Percentiles rank a stretch among this genome's conserved stretches.
These are phyloP conservation scores for Xerocomus amazonicus DNA, from an alignment of 1,284 basidiomycete genomes.

Conservation along the genomic window DNA sequence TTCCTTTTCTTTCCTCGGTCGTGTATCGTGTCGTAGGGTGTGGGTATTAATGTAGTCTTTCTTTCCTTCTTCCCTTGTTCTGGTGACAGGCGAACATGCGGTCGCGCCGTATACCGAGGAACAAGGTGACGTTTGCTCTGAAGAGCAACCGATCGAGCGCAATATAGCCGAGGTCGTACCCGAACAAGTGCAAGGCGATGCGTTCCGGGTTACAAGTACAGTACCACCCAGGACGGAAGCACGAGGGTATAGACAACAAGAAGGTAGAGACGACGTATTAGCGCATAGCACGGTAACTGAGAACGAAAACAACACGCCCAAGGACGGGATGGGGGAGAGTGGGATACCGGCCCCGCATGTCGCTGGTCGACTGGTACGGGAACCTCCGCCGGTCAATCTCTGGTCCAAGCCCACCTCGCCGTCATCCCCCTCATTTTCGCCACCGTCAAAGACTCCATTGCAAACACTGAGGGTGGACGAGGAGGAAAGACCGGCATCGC, in stretches of 20 bases:
- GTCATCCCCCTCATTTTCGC: constrained; percentile 13
- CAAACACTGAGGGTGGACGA: constrained; percentile 21
- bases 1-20: constrained; percentile 10
- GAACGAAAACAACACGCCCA: background rate
- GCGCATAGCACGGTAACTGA: background rate
- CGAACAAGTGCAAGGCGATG: constrained; percentile 4
- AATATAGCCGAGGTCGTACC: background rate
- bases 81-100: constrained; percentile 23
- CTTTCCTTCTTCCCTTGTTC: constrained; percentile 1
- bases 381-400: constrained; percentile 28
- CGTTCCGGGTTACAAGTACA: constrained; percentile 2
- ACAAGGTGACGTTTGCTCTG: constrained; percentile 9
- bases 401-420: constrained; percentile 26
- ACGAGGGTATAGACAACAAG: background rate
- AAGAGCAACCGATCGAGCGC: constrained; percentile 8
- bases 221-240: background rate
- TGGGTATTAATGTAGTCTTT: constrained; percentile 32
- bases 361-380: constrained; percentile 24
- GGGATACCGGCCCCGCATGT: constrained; percentile 34
- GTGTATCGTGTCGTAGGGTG: constrained; percentile 29
- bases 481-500: constrained; percentile 26
- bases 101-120: constrained; percentile 11
- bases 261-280: background rate
- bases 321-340: constrained; percentile 16
- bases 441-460: constrained; percentile 14